Evolutionary conservation across 2,329 filamentous ascomycete species (phyloP), one percentile per base, ranked within the genome.

Genomic region (Purpureocillium takamizusanense): DNA sequence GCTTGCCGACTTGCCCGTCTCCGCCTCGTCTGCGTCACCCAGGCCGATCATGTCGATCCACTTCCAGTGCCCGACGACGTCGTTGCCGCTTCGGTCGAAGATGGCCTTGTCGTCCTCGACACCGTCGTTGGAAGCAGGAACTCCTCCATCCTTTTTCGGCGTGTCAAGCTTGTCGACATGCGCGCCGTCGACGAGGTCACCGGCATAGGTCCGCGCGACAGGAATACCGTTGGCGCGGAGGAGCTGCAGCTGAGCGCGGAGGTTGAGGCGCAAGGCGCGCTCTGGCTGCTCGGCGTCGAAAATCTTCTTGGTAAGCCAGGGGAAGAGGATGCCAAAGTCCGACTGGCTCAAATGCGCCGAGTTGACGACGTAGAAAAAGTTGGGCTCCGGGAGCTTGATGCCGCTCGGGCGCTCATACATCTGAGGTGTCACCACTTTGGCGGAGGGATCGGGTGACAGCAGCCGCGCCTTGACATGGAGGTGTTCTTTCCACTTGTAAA

Each of bases 311-410:
- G 74, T 78, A 34, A 81, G 50, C 72, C 80, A 83, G 0, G 86
- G 86, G 53, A 94, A 94, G 16, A 94, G 62, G 17, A 92, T 64
- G 28, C 84, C 87, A 49, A 92, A 94, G 53, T 94, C 87, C 15
- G 78, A 84, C 59, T 94, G 87, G 41, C 75, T 86, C 18, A 94
- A 71, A 55, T 94, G 87, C 0, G 86, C 85, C n/a, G 81, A 83
- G 33, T 74, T 67, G 12, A 70, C 56, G 3, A 86, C 79, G 56
- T 86, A 90, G 63, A 85, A 94, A 51, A 90, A 76, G 48, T 81
- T 74, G 4, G 86, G 80, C 40, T 70, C 65, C 1, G 61, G 49
- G 12, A 73, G 57, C 39, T 53, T 58, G 21, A 63, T 55, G 8
- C 66, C 67, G 39, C 63, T 62, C 4, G 59, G 60, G 3, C 64